A percentile compares a stretch with the other conserved stretches of the same genome.
These are phyloP conservation scores for Combretum micranthum DNA, from an alignment of 345 rosid species.

Conservation along the genomic window DNA sequence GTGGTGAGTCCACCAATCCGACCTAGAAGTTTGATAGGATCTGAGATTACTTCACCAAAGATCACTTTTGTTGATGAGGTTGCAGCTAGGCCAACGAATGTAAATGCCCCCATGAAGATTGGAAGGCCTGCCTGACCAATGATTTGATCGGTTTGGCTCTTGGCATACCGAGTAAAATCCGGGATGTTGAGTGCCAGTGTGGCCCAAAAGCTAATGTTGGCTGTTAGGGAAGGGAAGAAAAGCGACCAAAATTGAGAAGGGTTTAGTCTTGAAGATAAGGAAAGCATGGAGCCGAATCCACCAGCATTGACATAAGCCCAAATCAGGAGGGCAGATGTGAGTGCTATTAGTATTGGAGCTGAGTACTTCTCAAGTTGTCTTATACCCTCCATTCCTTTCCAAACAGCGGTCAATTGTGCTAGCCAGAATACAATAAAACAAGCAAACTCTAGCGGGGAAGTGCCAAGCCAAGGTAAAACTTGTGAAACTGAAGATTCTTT, in stretches of 20 bases:
- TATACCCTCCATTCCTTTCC: constrained; percentile 85
- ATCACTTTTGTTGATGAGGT: constrained; percentile 72
- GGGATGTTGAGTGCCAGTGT: constrained; percentile 88
- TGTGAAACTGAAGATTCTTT: constrained; percentile 40
- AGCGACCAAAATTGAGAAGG: constrained; percentile 70
- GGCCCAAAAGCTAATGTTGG: constrained; percentile 94
- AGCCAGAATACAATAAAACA: constrained; percentile 81
- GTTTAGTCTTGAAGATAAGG: constrained; percentile 56
- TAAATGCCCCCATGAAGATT: constrained; percentile 80
- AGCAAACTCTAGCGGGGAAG: constrained; percentile 76
- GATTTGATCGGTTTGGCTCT: constrained; percentile 66
- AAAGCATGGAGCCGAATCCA: constrained; percentile 72
- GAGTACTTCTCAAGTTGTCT: constrained; percentile 73
- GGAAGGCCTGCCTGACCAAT: constrained; percentile 84
- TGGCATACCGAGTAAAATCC: constrained; percentile 79
- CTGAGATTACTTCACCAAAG: constrained; percentile 71
- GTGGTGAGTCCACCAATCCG: constrained; percentile 66
- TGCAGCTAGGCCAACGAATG: constrained; percentile 78
- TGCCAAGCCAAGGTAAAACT: constrained; percentile 65
- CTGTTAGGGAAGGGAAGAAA: constrained; percentile 84
- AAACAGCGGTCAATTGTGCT: constrained; percentile 58
- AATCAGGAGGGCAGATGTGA: constrained; percentile 55
- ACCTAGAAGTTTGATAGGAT: constrained; percentile 69
- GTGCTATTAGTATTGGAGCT: constrained; percentile 62
- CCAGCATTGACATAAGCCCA: constrained; percentile 84